phyloP scores from a whole-genome alignment of 176 grass and related monocot genomes.

The Poa annua region DNA sequence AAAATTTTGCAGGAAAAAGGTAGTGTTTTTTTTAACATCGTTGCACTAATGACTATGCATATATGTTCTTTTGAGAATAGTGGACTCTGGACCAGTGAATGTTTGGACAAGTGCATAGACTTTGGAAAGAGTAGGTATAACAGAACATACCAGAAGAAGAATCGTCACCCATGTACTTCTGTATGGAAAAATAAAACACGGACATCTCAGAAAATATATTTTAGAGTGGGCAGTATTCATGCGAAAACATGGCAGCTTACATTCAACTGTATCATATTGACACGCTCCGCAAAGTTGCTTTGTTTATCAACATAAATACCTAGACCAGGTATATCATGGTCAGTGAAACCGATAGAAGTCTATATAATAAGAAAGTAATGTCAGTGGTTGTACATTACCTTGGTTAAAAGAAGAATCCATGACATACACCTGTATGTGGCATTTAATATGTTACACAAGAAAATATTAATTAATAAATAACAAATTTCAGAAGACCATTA shows the following conservation, averaged over 20 bases:
- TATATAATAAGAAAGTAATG: slow-evolving; percentile 10
- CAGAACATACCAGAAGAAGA: slow-evolving; percentile 47
- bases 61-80: not conserved
- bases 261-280: slow-evolving; percentile 47
- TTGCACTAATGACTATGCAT: not conserved
- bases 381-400: slow-evolving; percentile 24
- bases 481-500: slow-evolving; percentile 1
- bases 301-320: slow-evolving; percentile 26
- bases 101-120: not conserved
- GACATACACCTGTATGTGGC: slow-evolving; percentile 35
- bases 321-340: slow-evolving; percentile 12
- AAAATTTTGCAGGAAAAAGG: not conserved
- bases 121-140: not conserved
- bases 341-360: slow-evolving; percentile 22
- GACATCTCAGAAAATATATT: slow-evolving; percentile 26
- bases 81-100: not conserved
- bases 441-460: slow-evolving; percentile 18
- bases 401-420: slow-evolving; percentile 29
- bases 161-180: slow-evolving; percentile 46
- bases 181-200: not conserved
- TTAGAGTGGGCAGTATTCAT: slow-evolving; percentile 15
- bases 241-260: slow-evolving; percentile 24
- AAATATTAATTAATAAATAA: slow-evolving; percentile 15
- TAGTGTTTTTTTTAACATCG: not conserved
- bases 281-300: slow-evolving; percentile 33